Evolutionary conservation across 768 basidiomycete genomes (phyloP), one percentile per base, ranked within the genome.

Genomic region (Phlebiopsis gigantea): DNA sequence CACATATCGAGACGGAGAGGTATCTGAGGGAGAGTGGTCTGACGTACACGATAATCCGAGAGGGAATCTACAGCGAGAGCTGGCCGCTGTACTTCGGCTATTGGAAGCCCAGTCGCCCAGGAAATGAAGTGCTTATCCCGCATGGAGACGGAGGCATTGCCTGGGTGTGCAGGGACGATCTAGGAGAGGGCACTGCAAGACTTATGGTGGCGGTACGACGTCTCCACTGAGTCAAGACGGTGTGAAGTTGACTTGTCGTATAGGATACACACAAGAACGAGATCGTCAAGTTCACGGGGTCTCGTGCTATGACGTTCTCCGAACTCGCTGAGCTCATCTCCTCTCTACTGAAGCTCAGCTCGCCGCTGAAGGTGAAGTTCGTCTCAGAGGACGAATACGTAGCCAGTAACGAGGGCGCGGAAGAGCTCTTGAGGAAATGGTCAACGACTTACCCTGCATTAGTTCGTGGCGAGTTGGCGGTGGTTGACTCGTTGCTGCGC

Each of bases 21-120:
- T 67, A 71, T 52, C 58, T 74, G 0, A 65, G 65, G 57, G 29
- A 61, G 55, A 69, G 68, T 51, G 72, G 71, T 8, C 34, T 74
- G 19, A 63, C 64, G 56, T 73, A 68, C 50, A 70, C 71, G 28
- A 68, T 70, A 53, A 61, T 74, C 28, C 52, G 72, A 28, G 70
- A 74, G 58, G 73, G 71, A 6, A 70, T 72, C 31, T 72, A 73
- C 59, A 67, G 62, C 61, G 71, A 72, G 59, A 65, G 63, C 43
- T 67, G 62, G 29, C 64, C 65, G 50, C 63, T 72, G 47, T 70
- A 72, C 56, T 62, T 72, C 22, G 66, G 66, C 1, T 68, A 67
- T 39, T 68, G 60, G 57, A 60, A 66, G 54, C 62, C 64, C 0
- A 45, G 49, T 12, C 57, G 62, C 8, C 64, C 59, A 8, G 62